Evolutionary conservation across 805 yeast genomes (phyloP), one percentile per base, ranked within the genome.

Genomic region (Monosporozyma servazzii): DNA sequence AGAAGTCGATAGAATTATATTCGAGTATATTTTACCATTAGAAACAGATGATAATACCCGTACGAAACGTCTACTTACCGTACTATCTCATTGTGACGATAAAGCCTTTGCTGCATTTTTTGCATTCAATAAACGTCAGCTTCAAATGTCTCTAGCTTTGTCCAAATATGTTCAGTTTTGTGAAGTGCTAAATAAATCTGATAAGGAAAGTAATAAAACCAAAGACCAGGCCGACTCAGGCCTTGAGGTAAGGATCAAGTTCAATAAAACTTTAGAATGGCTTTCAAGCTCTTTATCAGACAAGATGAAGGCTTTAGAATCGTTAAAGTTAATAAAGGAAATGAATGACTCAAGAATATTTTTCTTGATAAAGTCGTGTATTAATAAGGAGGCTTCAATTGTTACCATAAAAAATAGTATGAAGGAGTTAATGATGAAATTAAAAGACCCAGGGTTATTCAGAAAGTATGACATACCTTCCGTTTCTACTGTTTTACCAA

Each of bases 111-210:
- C 77, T 23, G 79, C 95, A 0, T 84, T 88, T 57, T 67, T 73
- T 53, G 91, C 96, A 0, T 77, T 87, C 37, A 75, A 79, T 48
- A 78, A 75, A 58, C 74, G 96, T 48, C 96, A 88, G 61, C 74
- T 75, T 47, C 83, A 82, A 56, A 64, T 79, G 27, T 69, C 85
- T 1, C 63, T 69, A 2, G 87, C 79, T 1, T 50, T 87, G 7
- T 53, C 57, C 1, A 77, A 77, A 52, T 74, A 77, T 50, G 52
- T 84, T 11, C 73, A 73, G 15, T 67, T 78, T 45, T 71, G 79
- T 25, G 84, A 81, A 51, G 17, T 43, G 2, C 64, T 71, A 27
- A 71, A 68, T 54, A 66, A 71, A 37, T 30, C 40, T 27, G 23
- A 43, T n/a, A 31, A 31, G 10, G 13, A n/a, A 6, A 21, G 58